Evolutionary conservation across 805 yeast species (phyloP).

Genomic region (Candida anglica): DNA sequence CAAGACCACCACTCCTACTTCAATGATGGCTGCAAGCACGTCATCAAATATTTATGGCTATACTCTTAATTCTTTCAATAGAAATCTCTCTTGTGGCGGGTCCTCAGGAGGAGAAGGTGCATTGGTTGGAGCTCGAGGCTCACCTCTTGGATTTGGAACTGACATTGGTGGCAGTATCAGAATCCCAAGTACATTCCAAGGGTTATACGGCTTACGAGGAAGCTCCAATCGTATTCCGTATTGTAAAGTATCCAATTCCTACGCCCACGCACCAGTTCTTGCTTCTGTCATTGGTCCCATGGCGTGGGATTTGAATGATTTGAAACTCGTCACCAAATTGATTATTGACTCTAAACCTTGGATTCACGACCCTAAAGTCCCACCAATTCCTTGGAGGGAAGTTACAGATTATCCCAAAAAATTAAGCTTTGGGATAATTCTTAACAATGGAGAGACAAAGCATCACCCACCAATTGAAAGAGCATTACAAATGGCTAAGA

Average conservation of each 20-base stretch:
- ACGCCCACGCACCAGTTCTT: slow-evolving; percentile 2
- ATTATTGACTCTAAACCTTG: slow-evolving; percentile 6
- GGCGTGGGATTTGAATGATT: slow-evolving; percentile 9
- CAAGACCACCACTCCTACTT: slow-evolving; percentile 5
- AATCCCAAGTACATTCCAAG: slow-evolving; percentile 50
- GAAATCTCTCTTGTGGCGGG: slow-evolving; percentile 47
- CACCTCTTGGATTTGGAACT: slow-evolving; percentile 31
- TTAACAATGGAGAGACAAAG: neutral
- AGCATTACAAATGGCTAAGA: slow-evolving; percentile 2
- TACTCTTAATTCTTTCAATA: slow-evolving; percentile 23
- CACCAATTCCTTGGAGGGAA: slow-evolving; percentile 4
- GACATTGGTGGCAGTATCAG: slow-evolving; percentile 58
- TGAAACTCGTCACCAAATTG: slow-evolving; percentile 4
- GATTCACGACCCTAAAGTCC: slow-evolving; percentile 5
- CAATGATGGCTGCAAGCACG: slow-evolving; percentile 5
- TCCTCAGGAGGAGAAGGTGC: slow-evolving; percentile 56
- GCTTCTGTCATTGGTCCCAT: slow-evolving; percentile 12
- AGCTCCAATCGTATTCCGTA: slow-evolving; percentile 45
- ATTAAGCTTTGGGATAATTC: slow-evolving; percentile 1
- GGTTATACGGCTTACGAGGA: slow-evolving; percentile 48
- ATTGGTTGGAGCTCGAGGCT: slow-evolving; percentile 40
- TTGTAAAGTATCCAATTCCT: slow-evolving; percentile 1
- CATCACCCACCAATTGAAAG: slow-evolving; percentile 4
- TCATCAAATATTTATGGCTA: slow-evolving; percentile 11
- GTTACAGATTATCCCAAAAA: neutral